phyloP scores from a whole-genome alignment of 2,329 filamentous ascomycete genomes.

The Verticillium dahliae region DNA sequence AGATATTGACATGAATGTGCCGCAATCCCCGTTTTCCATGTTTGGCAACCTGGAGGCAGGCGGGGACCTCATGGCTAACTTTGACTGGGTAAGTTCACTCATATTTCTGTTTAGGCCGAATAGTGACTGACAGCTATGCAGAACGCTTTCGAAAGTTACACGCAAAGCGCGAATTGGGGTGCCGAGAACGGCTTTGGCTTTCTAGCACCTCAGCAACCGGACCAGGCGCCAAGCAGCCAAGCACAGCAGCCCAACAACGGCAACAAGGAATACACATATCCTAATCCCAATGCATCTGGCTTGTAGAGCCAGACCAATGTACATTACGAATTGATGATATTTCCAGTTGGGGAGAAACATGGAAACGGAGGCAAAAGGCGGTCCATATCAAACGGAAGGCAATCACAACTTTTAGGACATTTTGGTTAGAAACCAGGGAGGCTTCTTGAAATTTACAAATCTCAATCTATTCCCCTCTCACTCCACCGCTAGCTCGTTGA shows the following conservation, averaged over 20 bases:
- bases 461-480: not conserved
- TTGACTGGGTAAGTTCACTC: slow-evolving; percentile 49
- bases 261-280: not conserved
- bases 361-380: not conserved
- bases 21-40: slow-evolving; percentile 45
- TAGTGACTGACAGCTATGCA: slow-evolving; percentile 22
- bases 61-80: slow-evolving; percentile 39
- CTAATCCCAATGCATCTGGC: not conserved
- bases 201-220: not conserved
- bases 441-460: not conserved
- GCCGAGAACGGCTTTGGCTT: slow-evolving; percentile 45
- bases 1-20: slow-evolving; percentile 23
- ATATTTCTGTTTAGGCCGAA: not conserved
- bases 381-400: not conserved
- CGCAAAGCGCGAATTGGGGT: slow-evolving; percentile 48
- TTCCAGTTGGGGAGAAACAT: too few species aligned
- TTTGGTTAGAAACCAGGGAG: not conserved
- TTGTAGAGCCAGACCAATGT: not conserved
- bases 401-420: not conserved
- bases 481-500: not conserved
- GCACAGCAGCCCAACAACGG: not conserved
- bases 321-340: not conserved
- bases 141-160: slow-evolving; percentile 51
- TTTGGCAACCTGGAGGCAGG: slow-evolving; percentile 32
- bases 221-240: not conserved